phyloP scores from a whole-genome alignment of 1,284 basidiomycete genomes.

The Papiliotrema laurentii region DNA sequence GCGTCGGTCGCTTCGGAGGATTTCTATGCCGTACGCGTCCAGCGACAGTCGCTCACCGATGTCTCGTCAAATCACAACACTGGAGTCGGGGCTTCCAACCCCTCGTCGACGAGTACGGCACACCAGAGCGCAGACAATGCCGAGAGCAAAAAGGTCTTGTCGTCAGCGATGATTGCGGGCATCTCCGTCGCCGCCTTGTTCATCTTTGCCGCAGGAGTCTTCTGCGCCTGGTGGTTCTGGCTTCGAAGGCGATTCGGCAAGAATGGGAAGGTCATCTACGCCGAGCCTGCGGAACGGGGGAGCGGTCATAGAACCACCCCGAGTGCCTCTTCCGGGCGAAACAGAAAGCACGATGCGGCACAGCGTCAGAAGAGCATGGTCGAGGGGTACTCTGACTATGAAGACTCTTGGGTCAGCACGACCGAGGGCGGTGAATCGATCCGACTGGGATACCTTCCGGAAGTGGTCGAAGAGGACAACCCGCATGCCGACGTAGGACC shows the following conservation, averaged over 20 bases:
- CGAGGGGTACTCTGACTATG: constrained; percentile 44
- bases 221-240: constrained; percentile 47
- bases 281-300: constrained; percentile 6
- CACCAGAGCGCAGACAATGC: constrained; percentile 1
- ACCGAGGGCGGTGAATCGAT: constrained; percentile 33
- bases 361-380: constrained; percentile 44
- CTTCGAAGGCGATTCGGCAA: constrained; percentile 41
- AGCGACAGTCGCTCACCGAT: constrained; percentile 29
- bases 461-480: constrained; percentile 26
- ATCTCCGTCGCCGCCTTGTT: constrained; percentile 41
- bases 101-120: neutral
- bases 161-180: constrained; percentile 36
- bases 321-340: constrained; percentile 24
- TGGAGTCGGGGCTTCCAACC: constrained; percentile 7
- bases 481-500: constrained; percentile 6
- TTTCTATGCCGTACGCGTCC: constrained; percentile 43
- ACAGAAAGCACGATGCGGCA: constrained; percentile 38
- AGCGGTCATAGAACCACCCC: constrained; percentile 13
- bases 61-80: constrained; percentile 29
- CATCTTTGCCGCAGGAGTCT: constrained; percentile 34
- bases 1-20: constrained; percentile 37
- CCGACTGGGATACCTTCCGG: constrained; percentile 26
- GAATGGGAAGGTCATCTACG: constrained; percentile 31
- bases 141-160: constrained; percentile 22
- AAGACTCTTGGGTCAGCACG: constrained; percentile 37